Conservation (phyloP, 345 rosid genomes). For the Gossypium arboreum region DNA sequence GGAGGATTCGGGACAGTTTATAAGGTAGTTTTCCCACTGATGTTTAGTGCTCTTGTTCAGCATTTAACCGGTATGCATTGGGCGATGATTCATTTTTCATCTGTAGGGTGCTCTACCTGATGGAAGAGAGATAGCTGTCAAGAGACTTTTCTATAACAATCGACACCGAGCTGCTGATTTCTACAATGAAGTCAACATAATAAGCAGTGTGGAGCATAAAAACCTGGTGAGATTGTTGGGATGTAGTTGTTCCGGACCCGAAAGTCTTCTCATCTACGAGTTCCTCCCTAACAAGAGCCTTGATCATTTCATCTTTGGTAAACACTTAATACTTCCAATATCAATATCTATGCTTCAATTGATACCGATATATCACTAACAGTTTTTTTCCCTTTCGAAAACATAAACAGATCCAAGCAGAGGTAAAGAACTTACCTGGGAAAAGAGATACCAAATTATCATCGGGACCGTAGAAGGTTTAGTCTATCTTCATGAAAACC, state of each 20-base stretch:
- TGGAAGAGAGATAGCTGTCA: constrained; percentile 92
- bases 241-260: constrained; percentile 90
- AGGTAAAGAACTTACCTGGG: constrained; percentile 71
- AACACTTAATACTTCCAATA: neutral
- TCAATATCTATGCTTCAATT: neutral
- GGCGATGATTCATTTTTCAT: neutral
- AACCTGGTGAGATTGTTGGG: constrained; percentile 87
- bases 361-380: constrained; percentile 4
- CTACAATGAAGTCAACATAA: constrained; percentile 91
- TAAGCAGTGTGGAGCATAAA: constrained; percentile 82
- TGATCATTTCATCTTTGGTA: constrained; percentile 78
- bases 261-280: constrained; percentile 92
- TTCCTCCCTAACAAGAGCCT: constrained; percentile 81
- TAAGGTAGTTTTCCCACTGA: constrained; percentile 43
- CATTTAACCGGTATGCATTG: neutral
- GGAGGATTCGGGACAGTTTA: constrained; percentile 97
- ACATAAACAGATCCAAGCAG: constrained; percentile 49
- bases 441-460: constrained; percentile 52
- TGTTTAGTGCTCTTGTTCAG: neutral
- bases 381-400: neutral
- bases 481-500: constrained; percentile 76
- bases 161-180: constrained; percentile 86
- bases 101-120: constrained; percentile 76
- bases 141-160: constrained; percentile 87
- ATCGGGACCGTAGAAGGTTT: constrained; percentile 87